These are phyloP conservation scores for Guyanaporus albipodus DNA, from an alignment of 768 basidiomycete genomes.

Conservation along the genomic window DNA sequence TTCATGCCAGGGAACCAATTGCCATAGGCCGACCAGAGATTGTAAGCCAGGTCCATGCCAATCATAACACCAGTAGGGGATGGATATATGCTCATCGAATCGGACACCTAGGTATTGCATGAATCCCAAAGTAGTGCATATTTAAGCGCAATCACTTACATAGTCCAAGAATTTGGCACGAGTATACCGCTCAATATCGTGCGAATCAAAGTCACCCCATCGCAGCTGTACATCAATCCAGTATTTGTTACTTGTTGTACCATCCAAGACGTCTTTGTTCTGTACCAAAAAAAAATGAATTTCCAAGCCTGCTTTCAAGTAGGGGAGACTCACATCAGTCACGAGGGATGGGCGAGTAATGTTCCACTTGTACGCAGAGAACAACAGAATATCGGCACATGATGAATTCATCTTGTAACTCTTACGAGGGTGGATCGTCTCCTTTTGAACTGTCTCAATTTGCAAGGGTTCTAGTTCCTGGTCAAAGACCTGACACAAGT, in stretches of 20 bases:
- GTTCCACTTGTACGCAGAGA: constrained; percentile 98
- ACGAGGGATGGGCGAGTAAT: constrained; percentile 94
- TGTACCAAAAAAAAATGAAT: constrained; percentile 28
- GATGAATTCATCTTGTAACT: constrained; percentile 99
- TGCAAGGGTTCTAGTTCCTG: constrained; percentile 97
- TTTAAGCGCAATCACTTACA: constrained; percentile 38
- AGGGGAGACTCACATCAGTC: constrained; percentile 64
- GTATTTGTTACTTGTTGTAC: constrained; percentile 98
- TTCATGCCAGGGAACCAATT: constrained; percentile 99
- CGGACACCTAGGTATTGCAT: constrained; percentile 59
- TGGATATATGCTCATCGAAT: constrained; percentile 98
- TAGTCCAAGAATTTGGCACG: constrained; percentile 99
- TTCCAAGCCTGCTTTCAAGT: background rate
- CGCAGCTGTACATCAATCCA: constrained; percentile 96
- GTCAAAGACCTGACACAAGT: constrained; percentile 98
- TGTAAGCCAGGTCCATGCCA: constrained; percentile 97
- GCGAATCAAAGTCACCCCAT: constrained; percentile 99
- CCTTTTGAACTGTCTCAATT: constrained; percentile 99
- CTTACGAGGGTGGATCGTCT: constrained; percentile 98
- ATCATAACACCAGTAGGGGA: constrained; percentile 99
- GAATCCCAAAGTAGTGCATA: constrained; percentile 1
- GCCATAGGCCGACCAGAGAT: constrained; percentile 97
- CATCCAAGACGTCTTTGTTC: constrained; percentile 94
- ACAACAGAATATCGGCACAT: constrained; percentile 96
- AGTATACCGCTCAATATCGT: constrained; percentile 98